Conservation (phyloP, 225 moss, liverwort and hornwort genomes). For the Thuidium tamariscinum region DNA sequence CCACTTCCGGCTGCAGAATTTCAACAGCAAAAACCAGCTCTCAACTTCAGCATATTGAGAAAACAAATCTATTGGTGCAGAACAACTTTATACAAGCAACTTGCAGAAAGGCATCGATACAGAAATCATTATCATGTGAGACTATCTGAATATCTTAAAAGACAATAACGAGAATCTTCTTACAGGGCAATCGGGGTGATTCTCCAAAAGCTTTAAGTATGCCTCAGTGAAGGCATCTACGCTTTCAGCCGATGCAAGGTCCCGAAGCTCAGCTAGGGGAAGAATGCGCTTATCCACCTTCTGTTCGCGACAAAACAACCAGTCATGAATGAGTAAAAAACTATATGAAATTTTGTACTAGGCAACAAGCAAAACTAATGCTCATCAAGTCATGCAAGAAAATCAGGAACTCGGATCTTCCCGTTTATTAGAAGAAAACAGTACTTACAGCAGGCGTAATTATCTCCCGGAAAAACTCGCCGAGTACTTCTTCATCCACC, state of each 20-base stretch:
- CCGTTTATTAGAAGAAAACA: background rate
- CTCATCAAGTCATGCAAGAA: background rate
- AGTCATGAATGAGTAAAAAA: background rate
- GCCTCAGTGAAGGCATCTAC: constrained; percentile 96
- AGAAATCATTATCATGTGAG: background rate
- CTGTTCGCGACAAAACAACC: constrained; percentile 23
- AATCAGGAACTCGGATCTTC: background rate
- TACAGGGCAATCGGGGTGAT: constrained; percentile 98
- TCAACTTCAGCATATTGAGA: background rate
- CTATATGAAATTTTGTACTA: background rate
- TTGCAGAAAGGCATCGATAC: background rate
- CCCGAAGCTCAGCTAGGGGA: constrained; percentile 84
- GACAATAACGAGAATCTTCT: background rate
- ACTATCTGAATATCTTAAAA: background rate
- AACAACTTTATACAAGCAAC: background rate
- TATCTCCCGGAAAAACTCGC: constrained; percentile 89
- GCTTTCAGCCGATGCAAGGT: constrained; percentile 97
- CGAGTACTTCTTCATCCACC: constrained; percentile 94
- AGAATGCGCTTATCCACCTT: constrained; percentile 96
- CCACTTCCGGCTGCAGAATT: constrained; percentile 86
- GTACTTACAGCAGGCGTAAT: constrained; percentile 77
- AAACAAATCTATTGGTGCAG: background rate
- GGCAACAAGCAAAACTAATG: background rate
- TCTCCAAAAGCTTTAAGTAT: constrained; percentile 84
- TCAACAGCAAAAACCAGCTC: background rate